Conservation (phyloP, 1,284 basidiomycete species). For the Moesziomyces globuligerus region DNA sequence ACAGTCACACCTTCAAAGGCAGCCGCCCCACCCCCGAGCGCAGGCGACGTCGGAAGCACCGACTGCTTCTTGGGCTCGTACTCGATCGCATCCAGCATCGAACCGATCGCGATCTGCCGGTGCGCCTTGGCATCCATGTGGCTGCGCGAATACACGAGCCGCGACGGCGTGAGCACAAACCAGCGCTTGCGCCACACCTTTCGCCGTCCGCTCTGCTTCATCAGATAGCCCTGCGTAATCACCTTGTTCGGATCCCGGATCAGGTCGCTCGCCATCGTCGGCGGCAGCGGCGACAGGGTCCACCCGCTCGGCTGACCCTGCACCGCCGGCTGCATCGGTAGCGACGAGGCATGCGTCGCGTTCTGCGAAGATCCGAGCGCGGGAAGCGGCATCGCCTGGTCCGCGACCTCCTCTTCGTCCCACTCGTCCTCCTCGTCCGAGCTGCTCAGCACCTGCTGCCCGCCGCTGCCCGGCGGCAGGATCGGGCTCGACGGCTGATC, state of each 20-base stretch:
- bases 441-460: slow-evolving; percentile 44
- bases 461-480: slow-evolving; percentile 13
- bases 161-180: slow-evolving; percentile 68
- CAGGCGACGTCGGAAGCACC: slow-evolving; percentile 49
- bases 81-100: slow-evolving; percentile 92
- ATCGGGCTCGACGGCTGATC: slow-evolving; percentile 33
- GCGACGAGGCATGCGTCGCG: slow-evolving; percentile 7
- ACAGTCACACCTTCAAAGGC: slow-evolving; percentile 27
- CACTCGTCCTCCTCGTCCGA: slow-evolving; percentile 60
- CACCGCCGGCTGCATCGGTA: slow-evolving; percentile 2
- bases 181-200: slow-evolving; percentile 89
- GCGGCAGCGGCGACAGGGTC: slow-evolving; percentile 19
- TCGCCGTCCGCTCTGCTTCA: slow-evolving; percentile 94
- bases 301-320: slow-evolving; percentile 10
- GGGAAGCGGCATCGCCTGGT: slow-evolving; percentile 61
- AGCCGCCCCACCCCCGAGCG: slow-evolving; percentile 29
- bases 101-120: slow-evolving; percentile 82
- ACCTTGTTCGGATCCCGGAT: slow-evolving; percentile 59
- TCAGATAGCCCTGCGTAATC: slow-evolving; percentile 80
- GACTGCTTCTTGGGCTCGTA: slow-evolving; percentile 70
- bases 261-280: slow-evolving; percentile 26
- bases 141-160: slow-evolving; percentile 67
- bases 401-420: slow-evolving; percentile 60
- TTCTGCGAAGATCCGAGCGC: slow-evolving; percentile 23
- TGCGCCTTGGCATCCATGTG: slow-evolving; percentile 80